Evolutionary conservation across 208 protist species (phyloP).

Genomic region (Histomonas meleagridis): DNA sequence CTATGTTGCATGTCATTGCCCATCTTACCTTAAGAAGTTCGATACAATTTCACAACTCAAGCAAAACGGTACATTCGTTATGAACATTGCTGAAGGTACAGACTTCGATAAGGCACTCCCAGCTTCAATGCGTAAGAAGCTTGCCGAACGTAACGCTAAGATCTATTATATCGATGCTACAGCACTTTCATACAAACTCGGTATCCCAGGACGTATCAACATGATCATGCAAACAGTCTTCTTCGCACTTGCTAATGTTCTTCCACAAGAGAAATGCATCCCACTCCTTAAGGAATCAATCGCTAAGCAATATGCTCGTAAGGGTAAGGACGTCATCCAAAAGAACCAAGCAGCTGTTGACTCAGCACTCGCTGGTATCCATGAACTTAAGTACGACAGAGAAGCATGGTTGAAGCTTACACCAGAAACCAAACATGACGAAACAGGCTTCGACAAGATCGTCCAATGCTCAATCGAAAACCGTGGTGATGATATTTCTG

Average conservation of each 20-base stretch:
- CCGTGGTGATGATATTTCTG: background rate
- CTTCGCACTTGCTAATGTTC: conserved; percentile 57
- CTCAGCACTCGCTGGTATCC: conserved; percentile 28
- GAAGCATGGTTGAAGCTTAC: background rate
- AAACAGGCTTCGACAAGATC: background rate
- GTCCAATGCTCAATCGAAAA: background rate
- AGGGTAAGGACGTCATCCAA: conserved; percentile 54
- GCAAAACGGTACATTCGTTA: conserved; percentile 51
- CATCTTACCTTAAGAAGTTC: conserved; percentile 54
- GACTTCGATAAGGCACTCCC: conserved; percentile 52
- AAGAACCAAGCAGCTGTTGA: conserved; percentile 53
- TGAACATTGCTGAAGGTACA: conserved; percentile 50
- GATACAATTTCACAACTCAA: conserved; percentile 46
- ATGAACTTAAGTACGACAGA: conserved; percentile 5
- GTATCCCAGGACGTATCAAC: conserved; percentile 52
- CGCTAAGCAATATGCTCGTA: conserved; percentile 53
- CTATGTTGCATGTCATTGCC: conserved; percentile 58
- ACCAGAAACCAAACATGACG: background rate
- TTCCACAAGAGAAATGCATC: conserved; percentile 46
- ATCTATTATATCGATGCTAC: conserved; percentile 56
- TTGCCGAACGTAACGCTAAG: conserved; percentile 48
- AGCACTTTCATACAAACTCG: conserved; percentile 47
- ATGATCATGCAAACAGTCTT: conserved; percentile 64
- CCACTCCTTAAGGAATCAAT: conserved; percentile 54
- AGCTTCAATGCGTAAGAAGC: conserved; percentile 42